phyloP scores from a whole-genome alignment of 441 rosid genomes.

The Syzygium syzygioides region DNA sequence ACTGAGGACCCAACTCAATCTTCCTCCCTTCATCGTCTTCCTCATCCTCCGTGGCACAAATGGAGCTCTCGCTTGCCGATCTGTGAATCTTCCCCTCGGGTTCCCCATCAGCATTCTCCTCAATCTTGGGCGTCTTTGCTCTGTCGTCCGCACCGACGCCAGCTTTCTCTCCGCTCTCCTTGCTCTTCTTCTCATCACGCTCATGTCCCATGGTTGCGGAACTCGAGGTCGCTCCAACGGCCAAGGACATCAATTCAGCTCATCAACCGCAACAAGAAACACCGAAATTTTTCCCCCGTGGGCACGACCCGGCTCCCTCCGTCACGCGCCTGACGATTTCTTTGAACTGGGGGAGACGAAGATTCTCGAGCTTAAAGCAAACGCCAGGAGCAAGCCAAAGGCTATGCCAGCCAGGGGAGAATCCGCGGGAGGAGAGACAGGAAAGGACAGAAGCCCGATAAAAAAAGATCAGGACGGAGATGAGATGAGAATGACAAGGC shows the following conservation, averaged over 20 bases:
- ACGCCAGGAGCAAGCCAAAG: slow-evolving; percentile 5
- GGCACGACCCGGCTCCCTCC: background rate
- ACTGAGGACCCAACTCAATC: slow-evolving; percentile 71
- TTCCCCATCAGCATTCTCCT: slow-evolving; percentile 26
- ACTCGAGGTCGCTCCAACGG: slow-evolving; percentile 51
- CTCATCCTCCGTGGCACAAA: slow-evolving; percentile 41
- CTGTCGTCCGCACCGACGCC: background rate
- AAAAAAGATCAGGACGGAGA: background rate
- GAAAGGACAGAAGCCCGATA: slow-evolving; percentile 11
- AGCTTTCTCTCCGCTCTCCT: slow-evolving; percentile 23
- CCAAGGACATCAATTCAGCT: slow-evolving; percentile 63
- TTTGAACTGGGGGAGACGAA: background rate
- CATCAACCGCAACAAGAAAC: background rate
- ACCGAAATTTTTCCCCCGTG: background rate
- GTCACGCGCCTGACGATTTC: background rate
- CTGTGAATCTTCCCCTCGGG: slow-evolving; percentile 18
- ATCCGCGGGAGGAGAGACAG: background rate
- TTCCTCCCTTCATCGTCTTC: slow-evolving; percentile 32
- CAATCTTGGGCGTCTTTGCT: slow-evolving; percentile 10
- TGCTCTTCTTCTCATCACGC: slow-evolving; percentile 32
- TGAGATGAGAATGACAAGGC: background rate
- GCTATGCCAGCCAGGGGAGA: background rate
- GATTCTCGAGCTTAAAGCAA: background rate
- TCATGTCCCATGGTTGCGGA: slow-evolving; percentile 43
- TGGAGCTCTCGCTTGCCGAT: slow-evolving; percentile 41